Evolutionary conservation across 805 yeast genomes (phyloP).

Genomic region (Hanseniaspora valbyensis): DNA sequence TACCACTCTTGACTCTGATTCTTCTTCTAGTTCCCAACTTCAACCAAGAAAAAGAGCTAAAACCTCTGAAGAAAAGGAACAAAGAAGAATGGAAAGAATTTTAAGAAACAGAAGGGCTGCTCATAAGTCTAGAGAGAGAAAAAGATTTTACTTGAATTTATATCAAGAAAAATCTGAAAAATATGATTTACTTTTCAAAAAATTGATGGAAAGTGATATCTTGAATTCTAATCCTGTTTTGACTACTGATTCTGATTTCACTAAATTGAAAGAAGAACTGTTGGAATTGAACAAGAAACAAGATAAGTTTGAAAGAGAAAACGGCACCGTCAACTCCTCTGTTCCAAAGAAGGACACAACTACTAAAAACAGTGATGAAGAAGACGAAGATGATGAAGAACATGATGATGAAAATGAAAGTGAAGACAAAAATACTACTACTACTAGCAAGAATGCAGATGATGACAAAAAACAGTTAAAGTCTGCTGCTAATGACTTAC

Average conservation of each 20-base stretch:
- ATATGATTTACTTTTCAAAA: constrained; percentile 17
- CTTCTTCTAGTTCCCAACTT: constrained; percentile 33
- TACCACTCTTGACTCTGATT: no score
- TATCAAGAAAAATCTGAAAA: constrained; percentile 44
- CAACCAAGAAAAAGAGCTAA: constrained; percentile 96
- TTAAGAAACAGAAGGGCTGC: constrained; percentile 93
- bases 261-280: not conserved
- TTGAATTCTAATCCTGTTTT: not conserved
- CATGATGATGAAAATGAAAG: not conserved
- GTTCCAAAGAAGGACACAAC: not conserved
- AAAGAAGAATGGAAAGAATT: constrained; percentile 84
- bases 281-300: constrained; percentile 1
- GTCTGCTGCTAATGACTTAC: not conserved
- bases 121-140: constrained; percentile 93
- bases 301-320: constrained; percentile 1
- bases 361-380: not conserved
- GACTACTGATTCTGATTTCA: not conserved
- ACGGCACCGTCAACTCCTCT: constrained; percentile 14
- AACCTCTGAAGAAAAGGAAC: constrained; percentile 94
- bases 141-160: constrained; percentile 80
- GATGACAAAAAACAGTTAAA: not conserved
- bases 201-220: not conserved
- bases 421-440: no score
- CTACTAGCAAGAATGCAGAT: no score
- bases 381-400: constrained; percentile 3